phyloP scores from a whole-genome alignment of 192 early-diverging fungal genomes.

The Coemansia sp. region DNA sequence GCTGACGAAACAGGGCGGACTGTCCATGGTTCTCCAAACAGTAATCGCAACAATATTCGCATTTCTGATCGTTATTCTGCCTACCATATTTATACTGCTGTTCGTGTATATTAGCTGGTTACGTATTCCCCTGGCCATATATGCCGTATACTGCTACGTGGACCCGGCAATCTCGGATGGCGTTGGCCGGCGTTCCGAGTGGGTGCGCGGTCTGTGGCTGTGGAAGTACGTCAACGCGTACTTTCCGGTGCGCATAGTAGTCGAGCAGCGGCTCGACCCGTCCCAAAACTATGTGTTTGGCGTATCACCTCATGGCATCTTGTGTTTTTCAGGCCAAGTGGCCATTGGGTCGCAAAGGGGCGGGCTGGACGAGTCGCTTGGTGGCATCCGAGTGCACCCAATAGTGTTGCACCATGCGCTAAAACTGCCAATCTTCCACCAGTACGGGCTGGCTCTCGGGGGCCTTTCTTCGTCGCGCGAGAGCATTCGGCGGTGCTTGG shows the following conservation, averaged over 20 bases:
- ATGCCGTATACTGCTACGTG: constrained; percentile 41
- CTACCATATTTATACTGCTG: constrained; percentile 16
- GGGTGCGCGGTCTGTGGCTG: constrained; percentile 52
- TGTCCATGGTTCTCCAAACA: constrained; percentile 23
- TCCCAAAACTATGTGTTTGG: constrained; percentile 86
- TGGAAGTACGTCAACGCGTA: constrained; percentile 84
- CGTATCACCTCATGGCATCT: constrained; percentile 86
- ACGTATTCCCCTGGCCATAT: constrained; percentile 34
- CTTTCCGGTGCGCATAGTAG: constrained; percentile 75
- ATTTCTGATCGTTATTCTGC: constrained; percentile 32
- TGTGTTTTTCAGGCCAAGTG: constrained; percentile 76
- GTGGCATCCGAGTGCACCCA: constrained; percentile 61
- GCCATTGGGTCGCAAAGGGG: constrained; percentile 82
- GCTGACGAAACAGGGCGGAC: constrained; percentile 30
- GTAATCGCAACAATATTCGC: constrained; percentile 35
- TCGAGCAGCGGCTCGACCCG: constrained; percentile 82
- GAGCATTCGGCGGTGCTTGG: constrained; percentile 76
- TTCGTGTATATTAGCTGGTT: constrained; percentile 24
- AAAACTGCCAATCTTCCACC: constrained; percentile 78
- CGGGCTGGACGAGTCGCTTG: constrained; percentile 67
- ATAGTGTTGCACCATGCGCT: constrained; percentile 78
- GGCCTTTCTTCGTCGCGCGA: constrained; percentile 69
- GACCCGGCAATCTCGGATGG: constrained; percentile 45
- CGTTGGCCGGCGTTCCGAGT: constrained; percentile 58
- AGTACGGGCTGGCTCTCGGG: constrained; percentile 75